Evolutionary conservation across 768 basidiomycete species (phyloP), one percentile per base, ranked within the genome.

Genomic region (Rhizopogon roseolus): DNA sequence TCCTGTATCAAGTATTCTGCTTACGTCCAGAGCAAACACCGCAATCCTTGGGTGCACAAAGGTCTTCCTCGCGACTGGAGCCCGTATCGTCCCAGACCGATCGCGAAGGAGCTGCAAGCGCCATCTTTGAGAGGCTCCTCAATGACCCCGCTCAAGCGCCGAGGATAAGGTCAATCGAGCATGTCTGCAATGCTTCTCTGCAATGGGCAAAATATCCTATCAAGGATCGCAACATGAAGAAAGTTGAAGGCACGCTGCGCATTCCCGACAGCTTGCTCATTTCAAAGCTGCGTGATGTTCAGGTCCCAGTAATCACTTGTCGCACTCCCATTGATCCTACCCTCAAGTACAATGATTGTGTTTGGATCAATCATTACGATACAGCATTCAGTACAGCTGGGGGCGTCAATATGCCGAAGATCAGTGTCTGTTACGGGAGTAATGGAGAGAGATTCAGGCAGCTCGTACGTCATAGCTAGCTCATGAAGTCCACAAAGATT

Each of bases 1-100:
- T 82, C 59, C 71, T 97, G 6, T 96, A 95, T 69, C 93, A 94
- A 60, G 81, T 98, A 2, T 90, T 86, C 66, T 90, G 90, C 52
- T 71, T 96, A 56, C 76, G 71, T 52, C 74, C 76, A 16, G 70
- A 71, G 6, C 60, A n/a, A 22, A 9, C 71, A 60, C 57, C 60
- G 58, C 54, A 58, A 50, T 41, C 58, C 9, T 43, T 54, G 1
- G 51, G 53, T 17, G 61, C 55, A 22, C 72, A 78, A 55, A 74
- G 85, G 52, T 71, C 75, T 45, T 82, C 84, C 7, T 65, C 68
- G 32, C 77, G 80, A 27, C 70, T 70, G 37, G 70, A 74, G 38
- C 50, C 70, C 11, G 66, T 75, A 16, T 60, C 74, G 5, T 75
- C 80, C 16, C 81, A 84, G 46, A 66, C 71, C 0, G 85, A 85